These are phyloP conservation scores for Ceratocystis alfenasii DNA, from an alignment of 2,329 filamentous ascomycete genomes.

Conservation along the genomic window DNA sequence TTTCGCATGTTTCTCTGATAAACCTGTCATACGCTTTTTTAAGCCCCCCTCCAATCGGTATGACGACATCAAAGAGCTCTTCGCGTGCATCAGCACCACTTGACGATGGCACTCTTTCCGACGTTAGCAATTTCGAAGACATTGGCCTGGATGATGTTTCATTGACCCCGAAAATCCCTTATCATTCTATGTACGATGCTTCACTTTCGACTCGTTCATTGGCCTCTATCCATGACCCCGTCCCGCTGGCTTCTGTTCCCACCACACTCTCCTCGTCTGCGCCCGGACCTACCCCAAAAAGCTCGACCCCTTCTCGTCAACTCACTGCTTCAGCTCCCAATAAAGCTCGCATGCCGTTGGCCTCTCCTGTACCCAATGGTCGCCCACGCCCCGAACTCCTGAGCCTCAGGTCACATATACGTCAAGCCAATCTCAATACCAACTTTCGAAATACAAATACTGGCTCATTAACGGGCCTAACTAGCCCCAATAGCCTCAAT, in stretches of 20 bases:
- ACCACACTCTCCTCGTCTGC: constrained; percentile 10
- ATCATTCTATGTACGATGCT: constrained; percentile 20
- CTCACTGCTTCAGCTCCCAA: constrained; percentile 16
- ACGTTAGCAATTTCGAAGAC: constrained; percentile 81
- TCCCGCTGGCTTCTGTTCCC: constrained; percentile 25
- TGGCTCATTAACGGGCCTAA: constrained; percentile 29
- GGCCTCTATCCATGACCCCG: constrained; percentile 27
- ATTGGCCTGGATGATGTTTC: constrained; percentile 66
- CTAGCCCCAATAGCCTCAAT: constrained; percentile 11
- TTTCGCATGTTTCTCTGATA: constrained; percentile 3
- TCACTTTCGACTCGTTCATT: constrained; percentile 28
- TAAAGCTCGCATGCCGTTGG: constrained; percentile 26
- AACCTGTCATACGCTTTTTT: not conserved
- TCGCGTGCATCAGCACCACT: constrained; percentile 71
- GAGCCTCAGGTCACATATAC: constrained; percentile 36
- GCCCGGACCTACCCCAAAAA: constrained; percentile 16
- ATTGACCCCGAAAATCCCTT: constrained; percentile 25
- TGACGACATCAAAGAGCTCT: constrained; percentile 73
- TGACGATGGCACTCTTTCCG: constrained; percentile 59
- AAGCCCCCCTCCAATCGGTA: constrained; percentile 35
- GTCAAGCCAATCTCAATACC: constrained; percentile 34
- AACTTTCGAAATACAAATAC: constrained; percentile 43
- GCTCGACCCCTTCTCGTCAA: constrained; percentile 15
- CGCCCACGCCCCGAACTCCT: constrained; percentile 29
- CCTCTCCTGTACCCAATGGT: constrained; percentile 27